Evolutionary conservation across 1,284 basidiomycete genomes (phyloP), one percentile per base, ranked within the genome.

Genomic region (Vanrija sp.): DNA sequence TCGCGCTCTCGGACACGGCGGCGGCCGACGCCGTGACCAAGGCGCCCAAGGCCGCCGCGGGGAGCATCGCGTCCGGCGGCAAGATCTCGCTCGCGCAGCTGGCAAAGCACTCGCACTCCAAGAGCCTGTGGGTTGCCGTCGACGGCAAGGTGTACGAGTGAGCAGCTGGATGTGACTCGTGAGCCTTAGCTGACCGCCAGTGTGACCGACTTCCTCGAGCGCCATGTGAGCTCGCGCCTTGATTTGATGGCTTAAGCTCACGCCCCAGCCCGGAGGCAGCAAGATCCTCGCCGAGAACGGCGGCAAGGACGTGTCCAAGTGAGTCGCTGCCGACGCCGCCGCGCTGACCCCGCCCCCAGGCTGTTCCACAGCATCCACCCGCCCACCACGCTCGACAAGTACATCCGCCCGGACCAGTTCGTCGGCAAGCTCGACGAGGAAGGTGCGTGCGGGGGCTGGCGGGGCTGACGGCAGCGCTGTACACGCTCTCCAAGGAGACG

Each of bases 91-190:
- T 41, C 41, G 48, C 42, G 31, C 50, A 69, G 48, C 54, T 71
- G n/a, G 53, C 47, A 19, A 51, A 66, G 44, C 69, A 71, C 49
- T 55, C 45, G 23, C 43, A 49, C 14, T 45, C 50, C 16, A 53
- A 59, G 15, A 61, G 60, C 45, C 47, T 68, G 23, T 71, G 69
- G 69, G 57, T 71, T 9, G 60, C 63, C 12, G 61, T 71, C 39
- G 64, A 71, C 37, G 67, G 67, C 10, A 54, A 55, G 18, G 69
- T 71, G 0, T 71, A 64, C 49, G 64, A 68, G 66, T 68, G 57
- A 57, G 66, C 6, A 18, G 14, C 19, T 38, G 4, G 9, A 5
- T 25, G 5, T 25, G 4, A 24, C 1, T 7, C 10, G 2, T 19
- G 9, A 36, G 12, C 10, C 3, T 6, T 4, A 47, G 55, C 60